Evolutionary conservation across 176 grass and related monocot species (phyloP).

Genomic region (Poa pratensis): DNA sequence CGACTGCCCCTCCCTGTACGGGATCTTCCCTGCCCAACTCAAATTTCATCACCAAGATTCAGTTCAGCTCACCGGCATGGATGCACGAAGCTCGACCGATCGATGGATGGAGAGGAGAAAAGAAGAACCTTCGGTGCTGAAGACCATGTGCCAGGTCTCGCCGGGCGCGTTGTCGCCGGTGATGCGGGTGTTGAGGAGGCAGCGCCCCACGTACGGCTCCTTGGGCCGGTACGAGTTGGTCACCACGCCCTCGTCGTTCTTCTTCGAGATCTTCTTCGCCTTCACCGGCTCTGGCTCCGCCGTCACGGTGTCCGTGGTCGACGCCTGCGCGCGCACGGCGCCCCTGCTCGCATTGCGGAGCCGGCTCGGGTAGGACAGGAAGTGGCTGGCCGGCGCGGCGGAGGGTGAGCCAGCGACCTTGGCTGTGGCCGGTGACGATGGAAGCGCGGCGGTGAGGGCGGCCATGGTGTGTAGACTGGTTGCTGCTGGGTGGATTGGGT

Average conservation of each 20-base stretch:
- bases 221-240: constrained; percentile 84
- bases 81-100: too few species aligned
- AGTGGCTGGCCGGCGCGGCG: constrained; percentile 19
- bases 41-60: not conserved
- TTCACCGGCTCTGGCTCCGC: constrained; percentile 42
- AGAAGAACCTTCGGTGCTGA: constrained; percentile 66
- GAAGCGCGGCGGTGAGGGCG: constrained; percentile 55
- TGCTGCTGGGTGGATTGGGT: constrained; percentile 29
- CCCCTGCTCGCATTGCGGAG: not conserved
- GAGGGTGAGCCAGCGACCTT: constrained; percentile 4
- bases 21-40: constrained; percentile 56
- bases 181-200: constrained; percentile 89
- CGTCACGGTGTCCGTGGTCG: constrained; percentile 42
- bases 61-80: not conserved
- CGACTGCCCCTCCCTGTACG: constrained; percentile 93
- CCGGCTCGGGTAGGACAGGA: constrained; percentile 45
- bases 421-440: constrained; percentile 7
- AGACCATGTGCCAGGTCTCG: constrained; percentile 99
- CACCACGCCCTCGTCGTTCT: constrained; percentile 75
- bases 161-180: constrained; percentile 87
- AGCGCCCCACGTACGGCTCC: constrained; percentile 72
- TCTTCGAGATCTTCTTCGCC: constrained; percentile 70
- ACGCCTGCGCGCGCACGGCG: constrained; percentile 57
- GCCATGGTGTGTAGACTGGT: constrained; percentile 35
- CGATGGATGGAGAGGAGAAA: too few species aligned